Evolutionary conservation across 2,329 filamentous ascomycete genomes (phyloP), one percentile per base, ranked within the genome.

Genomic region (Corinectria fuckeliana): DNA sequence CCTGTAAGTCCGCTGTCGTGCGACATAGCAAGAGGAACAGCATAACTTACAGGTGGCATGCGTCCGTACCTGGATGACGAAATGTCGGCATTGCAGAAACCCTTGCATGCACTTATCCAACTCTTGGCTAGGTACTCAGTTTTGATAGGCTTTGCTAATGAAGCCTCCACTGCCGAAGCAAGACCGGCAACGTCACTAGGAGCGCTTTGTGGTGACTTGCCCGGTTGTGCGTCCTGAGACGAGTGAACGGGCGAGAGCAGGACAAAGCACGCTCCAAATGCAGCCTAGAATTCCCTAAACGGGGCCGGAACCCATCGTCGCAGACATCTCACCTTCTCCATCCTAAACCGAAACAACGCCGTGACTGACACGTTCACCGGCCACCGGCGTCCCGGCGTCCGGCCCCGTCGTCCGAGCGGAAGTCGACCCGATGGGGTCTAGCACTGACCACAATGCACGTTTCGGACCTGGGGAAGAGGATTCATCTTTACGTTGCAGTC

Each of bases 351-450:
- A 61, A 38, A 53, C 50, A 50, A 50, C 56, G 50, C 50, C 56
- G 50, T 59, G 25, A 16, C 49, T 44, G n/a, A n/a, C n/a, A 20
- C 49, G 30, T 38, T 45, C 50, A 42, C 48, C 58, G 49, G 50
- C 25, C 45, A 61, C 57, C 50, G 32, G 32, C 32, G 32, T 36
- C 32, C 32, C n/a, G 50, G 54, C 50, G 50, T 67, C 60, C 38
- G 54, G 57, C 55, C 64, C 65, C 59, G 65, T 69, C 65, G 63
- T 65, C 67, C 65, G 65, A 68, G 55, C 59, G 65, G 67, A 63
- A 53, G 50, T 47, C 52, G 16, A 20, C 53, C 56, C 25, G 45
- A 63, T 56, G 10, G 14, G 39, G 53, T 41, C 51, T 56, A 59
- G 51, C 13, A 23, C 20, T 44, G 23, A 48, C 39, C 20, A 25